Conservation (phyloP, 495 filamentous ascomycete genomes). For the Talaromyces proteolyticus region DNA sequence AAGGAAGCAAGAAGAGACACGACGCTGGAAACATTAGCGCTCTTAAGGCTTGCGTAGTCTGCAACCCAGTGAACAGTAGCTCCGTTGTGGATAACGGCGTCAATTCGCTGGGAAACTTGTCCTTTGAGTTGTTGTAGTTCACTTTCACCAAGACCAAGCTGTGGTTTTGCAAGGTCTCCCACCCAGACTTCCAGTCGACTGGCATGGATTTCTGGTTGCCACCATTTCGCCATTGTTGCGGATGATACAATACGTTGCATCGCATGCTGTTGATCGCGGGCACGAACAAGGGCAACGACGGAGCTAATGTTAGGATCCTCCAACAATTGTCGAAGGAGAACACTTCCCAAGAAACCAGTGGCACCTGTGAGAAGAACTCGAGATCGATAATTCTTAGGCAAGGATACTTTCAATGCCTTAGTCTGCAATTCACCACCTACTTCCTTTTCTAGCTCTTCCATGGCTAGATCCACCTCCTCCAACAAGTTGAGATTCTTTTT, state of each 20-base stretch:
- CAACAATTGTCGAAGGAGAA: conserved; percentile 17
- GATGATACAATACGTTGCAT: conserved; percentile 12
- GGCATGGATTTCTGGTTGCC: conserved; percentile 10
- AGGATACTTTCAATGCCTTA: neutral
- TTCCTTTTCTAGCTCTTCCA: neutral
- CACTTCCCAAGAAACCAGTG: conserved; percentile 26
- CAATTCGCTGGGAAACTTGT: conserved; percentile 7
- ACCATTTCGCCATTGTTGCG: conserved; percentile 19
- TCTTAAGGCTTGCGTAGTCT: conserved; percentile 11
- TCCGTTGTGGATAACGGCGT: conserved; percentile 27
- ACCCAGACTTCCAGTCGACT: conserved; percentile 18
- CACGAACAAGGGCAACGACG: conserved; percentile 21
- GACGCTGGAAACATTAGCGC: conserved; percentile 28
- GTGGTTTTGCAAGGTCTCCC: conserved; percentile 19
- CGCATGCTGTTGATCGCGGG: conserved; percentile 6
- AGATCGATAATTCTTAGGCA: neutral
- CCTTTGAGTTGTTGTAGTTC: conserved; percentile 14
- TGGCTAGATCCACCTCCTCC: neutral
- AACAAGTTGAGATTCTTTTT: neutral
- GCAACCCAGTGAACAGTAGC: conserved; percentile 23
- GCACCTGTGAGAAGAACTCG: conserved; percentile 17
- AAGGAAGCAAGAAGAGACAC: conserved; percentile 17
- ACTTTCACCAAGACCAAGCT: conserved; percentile 13
- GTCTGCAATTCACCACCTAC: neutral
- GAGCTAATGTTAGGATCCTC: conserved; percentile 3